These are phyloP conservation scores for Talaromyces amestolkiae DNA, from an alignment of 2,329 filamentous ascomycete species.

Conservation along the genomic window DNA sequence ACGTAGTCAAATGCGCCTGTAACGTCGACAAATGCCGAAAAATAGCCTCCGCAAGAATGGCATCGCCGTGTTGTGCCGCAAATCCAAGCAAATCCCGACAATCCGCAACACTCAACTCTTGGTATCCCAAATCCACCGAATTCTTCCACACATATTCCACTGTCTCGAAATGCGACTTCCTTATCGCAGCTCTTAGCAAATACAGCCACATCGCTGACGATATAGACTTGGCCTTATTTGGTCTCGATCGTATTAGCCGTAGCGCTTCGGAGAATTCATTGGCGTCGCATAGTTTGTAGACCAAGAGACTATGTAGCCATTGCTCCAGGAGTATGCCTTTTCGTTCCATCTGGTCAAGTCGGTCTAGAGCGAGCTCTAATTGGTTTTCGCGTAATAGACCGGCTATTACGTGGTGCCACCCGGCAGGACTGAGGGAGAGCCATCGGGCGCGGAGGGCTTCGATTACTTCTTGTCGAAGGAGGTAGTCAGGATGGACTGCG, in stretches of 20 bases:
- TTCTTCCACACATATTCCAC: slow-evolving; percentile 70
- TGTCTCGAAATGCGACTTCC: slow-evolving; percentile 60
- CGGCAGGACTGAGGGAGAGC: slow-evolving; percentile 61
- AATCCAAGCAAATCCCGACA: slow-evolving; percentile 68
- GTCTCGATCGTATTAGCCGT: slow-evolving; percentile 61
- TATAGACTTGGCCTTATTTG: slow-evolving; percentile 47
- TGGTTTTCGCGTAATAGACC: slow-evolving; percentile 78
- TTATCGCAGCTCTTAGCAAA: slow-evolving; percentile 72
- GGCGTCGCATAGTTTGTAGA: slow-evolving; percentile 68
- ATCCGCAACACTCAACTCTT: slow-evolving; percentile 63
- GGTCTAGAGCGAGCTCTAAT: slow-evolving; percentile 73
- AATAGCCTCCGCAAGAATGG: slow-evolving; percentile 66
- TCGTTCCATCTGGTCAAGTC: slow-evolving; percentile 64
- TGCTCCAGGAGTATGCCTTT: slow-evolving; percentile 55
- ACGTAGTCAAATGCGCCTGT: slow-evolving; percentile 56
- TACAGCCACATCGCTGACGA: slow-evolving; percentile 64
- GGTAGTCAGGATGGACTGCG: slow-evolving; percentile 80
- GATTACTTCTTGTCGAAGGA: slow-evolving; percentile 69
- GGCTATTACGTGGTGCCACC: slow-evolving; percentile 65
- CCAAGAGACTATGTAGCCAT: slow-evolving; percentile 78
- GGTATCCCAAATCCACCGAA: slow-evolving; percentile 57
- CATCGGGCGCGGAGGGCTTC: slow-evolving; percentile 64
- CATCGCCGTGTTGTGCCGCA: slow-evolving; percentile 67
- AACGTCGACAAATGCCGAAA: slow-evolving; percentile 60
- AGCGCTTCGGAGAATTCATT: slow-evolving; percentile 77